A percentile compares a stretch with the other conserved stretches of the same genome.
Evolutionary conservation across 257 asterid genomes (phyloP).

Genomic region (Salvia hispanica): DNA sequence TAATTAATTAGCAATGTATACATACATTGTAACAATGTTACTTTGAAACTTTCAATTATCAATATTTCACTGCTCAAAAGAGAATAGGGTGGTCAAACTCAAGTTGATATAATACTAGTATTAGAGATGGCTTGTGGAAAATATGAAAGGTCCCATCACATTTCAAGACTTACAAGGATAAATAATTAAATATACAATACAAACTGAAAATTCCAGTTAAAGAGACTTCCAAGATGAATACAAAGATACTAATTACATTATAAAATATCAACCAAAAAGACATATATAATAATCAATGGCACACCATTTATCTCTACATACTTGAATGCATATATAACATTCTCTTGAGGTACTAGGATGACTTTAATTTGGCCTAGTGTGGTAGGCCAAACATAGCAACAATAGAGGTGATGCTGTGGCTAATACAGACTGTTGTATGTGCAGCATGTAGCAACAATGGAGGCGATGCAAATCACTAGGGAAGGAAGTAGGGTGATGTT

Average conservation of each 20-base stretch:
- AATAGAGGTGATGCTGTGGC: neutral
- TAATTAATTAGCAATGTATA: too few relatives aligned
- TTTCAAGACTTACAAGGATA: too few relatives aligned
- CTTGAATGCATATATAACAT: neutral
- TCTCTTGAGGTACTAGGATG: neutral
- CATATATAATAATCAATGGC: neutral
- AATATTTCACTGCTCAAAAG: neutral
- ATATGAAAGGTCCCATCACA: neutral
- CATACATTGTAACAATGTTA: too few relatives aligned
- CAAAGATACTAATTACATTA: neutral
- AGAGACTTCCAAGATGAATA: neutral
- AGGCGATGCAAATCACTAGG: conserved; percentile 62
- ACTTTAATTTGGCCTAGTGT: too few relatives aligned
- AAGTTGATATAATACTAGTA: too few relatives aligned
- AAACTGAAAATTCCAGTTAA: neutral
- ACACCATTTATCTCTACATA: neutral
- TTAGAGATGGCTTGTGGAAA: neutral
- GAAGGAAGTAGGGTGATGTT: conserved; percentile 82
- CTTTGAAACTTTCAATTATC: neutral
- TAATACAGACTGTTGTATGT: conserved; percentile 79
- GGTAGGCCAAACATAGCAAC: too few relatives aligned
- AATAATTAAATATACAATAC: neutral
- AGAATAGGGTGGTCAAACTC: too few relatives aligned
- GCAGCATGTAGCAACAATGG: conserved; percentile 79
- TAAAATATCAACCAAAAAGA: neutral